Evolutionary conservation across 352 stramenopile species (phyloP), one percentile per base, ranked within the genome.

Genomic region (Phytophthora multivora): DNA sequence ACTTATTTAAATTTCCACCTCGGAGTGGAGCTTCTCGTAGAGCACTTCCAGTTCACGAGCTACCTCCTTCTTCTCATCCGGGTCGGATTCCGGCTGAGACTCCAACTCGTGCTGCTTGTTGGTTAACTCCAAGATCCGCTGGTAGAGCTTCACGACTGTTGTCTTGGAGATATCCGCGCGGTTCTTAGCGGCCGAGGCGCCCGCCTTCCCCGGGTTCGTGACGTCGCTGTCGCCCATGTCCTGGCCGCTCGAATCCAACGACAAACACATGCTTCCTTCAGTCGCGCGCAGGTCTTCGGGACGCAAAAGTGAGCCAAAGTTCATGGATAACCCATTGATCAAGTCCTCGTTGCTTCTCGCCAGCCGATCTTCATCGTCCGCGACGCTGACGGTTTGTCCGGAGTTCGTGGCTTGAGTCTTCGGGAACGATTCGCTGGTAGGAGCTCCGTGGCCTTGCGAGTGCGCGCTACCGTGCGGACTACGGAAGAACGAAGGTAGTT

Each of bases 111-210:
- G 77, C 55, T 86, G 77, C 40, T 72, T 53, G 67, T 83, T 87
- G 5, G 80, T 89, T 41, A 86, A 59, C 62, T 86, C 77, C 31
- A 89, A 33, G 30, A 89, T 83, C 57, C 77, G 72, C 59, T 89
- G 77, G 60, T 89, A 89, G 13, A 89, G 53, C 48, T 75, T 74
- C 53, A 86, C 77, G 50, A 89, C 64, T 36, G 73, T 76, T 12
- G 66, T 68, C 50, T 83, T 83, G 10, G 69, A 64, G 6, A 47
- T 42, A 12, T 68, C 55, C 2, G 47, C 49, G 11, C 56, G 46
- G 15, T 65, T 41, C 42, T 71, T 75, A 13, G 51, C 48, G 4
- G 50, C 45, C 26, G 53, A 58, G 15, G 46, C 58, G 1, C 41
- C 42, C 30, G 42, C 13, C 10, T 61, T 66, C 0, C 39, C 56